Evolutionary conservation across 2,329 filamentous ascomycete genomes (phyloP).

Genomic region (Colletotrichum noveboracense): DNA sequence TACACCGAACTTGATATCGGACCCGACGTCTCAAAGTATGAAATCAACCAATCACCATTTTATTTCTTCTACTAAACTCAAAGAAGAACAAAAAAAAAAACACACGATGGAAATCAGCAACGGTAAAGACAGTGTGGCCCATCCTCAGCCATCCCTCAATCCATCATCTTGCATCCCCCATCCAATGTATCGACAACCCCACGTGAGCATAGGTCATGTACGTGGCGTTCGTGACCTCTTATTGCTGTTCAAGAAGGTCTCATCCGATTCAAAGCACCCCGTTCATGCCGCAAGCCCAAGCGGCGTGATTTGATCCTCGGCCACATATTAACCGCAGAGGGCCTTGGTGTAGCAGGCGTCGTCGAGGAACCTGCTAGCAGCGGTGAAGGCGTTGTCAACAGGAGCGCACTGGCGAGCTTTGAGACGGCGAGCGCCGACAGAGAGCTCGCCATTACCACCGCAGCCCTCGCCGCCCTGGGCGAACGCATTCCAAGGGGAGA

Average conservation of each 20-base stretch:
- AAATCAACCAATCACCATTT: neutral
- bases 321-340: neutral
- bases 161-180: neutral
- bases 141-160: neutral
- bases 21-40: neutral
- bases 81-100: neutral
- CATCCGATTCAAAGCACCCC: accelerated
- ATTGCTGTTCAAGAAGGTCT: neutral
- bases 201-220: accelerated
- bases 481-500: neutral
- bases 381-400: neutral
- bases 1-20: neutral
- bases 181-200: neutral
- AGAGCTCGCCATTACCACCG: neutral
- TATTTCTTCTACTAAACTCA: neutral
- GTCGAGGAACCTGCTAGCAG: neutral
- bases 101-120: neutral
- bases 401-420: neutral
- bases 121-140: neutral
- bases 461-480: neutral
- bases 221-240: neutral
- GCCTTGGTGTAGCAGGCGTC: neutral
- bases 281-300: neutral
- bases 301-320: neutral
- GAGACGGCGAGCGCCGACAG: neutral